Evolutionary conservation across 1,139 yeast species (phyloP), one percentile per base, ranked within the genome.

Genomic region (Candida sp.): DNA sequence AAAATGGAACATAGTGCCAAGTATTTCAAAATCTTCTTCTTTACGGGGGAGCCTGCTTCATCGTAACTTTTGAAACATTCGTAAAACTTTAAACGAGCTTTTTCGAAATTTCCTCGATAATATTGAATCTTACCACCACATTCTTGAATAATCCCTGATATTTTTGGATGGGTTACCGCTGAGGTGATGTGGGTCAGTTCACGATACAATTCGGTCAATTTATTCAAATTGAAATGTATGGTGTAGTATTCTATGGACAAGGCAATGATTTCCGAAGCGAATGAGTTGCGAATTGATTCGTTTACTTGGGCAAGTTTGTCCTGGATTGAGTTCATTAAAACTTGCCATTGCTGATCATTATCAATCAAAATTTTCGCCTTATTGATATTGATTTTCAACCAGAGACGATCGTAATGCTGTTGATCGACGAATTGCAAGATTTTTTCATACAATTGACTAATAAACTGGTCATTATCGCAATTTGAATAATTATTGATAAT

Each of bases 1-100:
- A 87, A 63, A 49, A 87, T 68, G 6, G 86, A 81, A 25, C 88
- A 78, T 8, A 87, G 58, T 3, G 83, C 81, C 49, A 83, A 73
- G 58, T 82, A 84, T 50, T 81, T 80, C 49, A 87, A 68, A 4
- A 82, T 78, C 30, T 76, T 68, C 46, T 87, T 75, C 48, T 73
- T 73, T 40, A 68, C 68, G 21, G 69, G 61, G 44, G 86, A 81
- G 1, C 95, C 95, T 23, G 88, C 84, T 61, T 87, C 95, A 58
- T 87, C 95, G 59, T 81, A 87, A 50, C 78, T 82, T 53, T 84
- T 83, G 61, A 87, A 87, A 43, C 87, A 74, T 52, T 84, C 89
- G 56, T 84, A 85, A 53, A 85, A 84, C 48, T 79, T 84, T 38
- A 73, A 68, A 33, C 87, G 73, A 0, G 95, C 89, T 42, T 64